Evolutionary conservation across 306 rosid genomes (phyloP), one percentile per base, ranked within the genome.

Genomic region (Mucuna pruriens): DNA sequence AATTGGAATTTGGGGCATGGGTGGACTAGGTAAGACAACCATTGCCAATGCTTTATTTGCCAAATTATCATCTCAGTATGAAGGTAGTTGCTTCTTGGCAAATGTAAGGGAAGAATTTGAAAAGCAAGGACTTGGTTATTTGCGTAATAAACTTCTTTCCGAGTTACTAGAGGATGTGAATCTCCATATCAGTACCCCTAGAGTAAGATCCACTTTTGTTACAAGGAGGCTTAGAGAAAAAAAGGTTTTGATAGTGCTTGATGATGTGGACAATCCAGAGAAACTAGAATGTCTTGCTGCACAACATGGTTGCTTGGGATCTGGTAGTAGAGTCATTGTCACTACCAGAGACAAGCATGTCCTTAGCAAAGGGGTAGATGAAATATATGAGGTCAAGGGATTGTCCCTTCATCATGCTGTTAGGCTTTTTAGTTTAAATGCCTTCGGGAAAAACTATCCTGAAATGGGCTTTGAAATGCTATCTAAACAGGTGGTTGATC

Each of bases 1-100:
- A 61, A 76, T 76, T 44, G 80, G 80, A 42, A 75, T 75, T 25
- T 75, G 80, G 80, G 80, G 80, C 29, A 75, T 75, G 80, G 80
- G 80, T 7, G 80, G 80, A 40, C 4, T 75, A 22, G 80, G 70
- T 40, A 76, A 76, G 66, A 61, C 80, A 17, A 77, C 82, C 54
- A 77, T 77, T 33, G 82, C 74, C 52, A 65, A 38, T 1, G 63
- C 65, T 65, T 34, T 77, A 34, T 77, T 64, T 77, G 16, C 39
- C 17, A 34, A 65, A 36, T 19, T 77, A 20, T 46, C 74, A 33
- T 65, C 65, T 65, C 82, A 77, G 36, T 77, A 20, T 36, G 82
- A 77, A 48, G 74, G 65, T 20, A 48, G 66, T 29, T 48, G 82
- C 74, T 77, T 77, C 74, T 49, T 77, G 64, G 52, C 3, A 36